These are phyloP conservation scores for Fagopyrum tataricum DNA, from an alignment of 148 eudicot species.

Conservation along the genomic window DNA sequence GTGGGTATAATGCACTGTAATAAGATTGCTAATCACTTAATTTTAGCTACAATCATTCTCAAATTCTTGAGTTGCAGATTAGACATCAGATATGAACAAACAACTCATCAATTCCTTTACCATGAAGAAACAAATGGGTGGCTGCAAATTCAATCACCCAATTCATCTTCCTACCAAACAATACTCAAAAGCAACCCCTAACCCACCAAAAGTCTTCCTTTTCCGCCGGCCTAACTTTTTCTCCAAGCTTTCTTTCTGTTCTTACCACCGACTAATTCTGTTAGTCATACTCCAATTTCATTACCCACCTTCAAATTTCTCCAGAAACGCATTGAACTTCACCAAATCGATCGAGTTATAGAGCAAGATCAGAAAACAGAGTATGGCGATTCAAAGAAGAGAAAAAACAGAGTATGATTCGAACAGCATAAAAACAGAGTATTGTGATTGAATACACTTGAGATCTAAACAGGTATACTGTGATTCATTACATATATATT, in stretches of 20 bases:
- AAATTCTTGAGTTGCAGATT: background rate
- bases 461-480: background rate
- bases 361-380: background rate
- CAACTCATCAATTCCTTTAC: background rate
- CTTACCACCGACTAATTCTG: background rate
- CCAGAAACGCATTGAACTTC: background rate
- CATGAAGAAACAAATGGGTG: conserved; percentile 7
- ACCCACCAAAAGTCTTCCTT: background rate
- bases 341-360: background rate
- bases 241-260: background rate
- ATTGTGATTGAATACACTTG: background rate
- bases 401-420: background rate
- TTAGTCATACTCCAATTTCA: background rate
- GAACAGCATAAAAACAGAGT: background rate
- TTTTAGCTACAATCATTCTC: background rate
- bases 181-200: background rate
- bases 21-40: background rate
- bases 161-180: background rate
- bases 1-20: background rate
- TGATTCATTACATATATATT: background rate
- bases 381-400: background rate
- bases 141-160: background rate
- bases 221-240: background rate
- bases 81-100: background rate
- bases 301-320: background rate